Base-by-base conservation (phyloP, 345 rosid species). In the Psidium guajava region DNA sequence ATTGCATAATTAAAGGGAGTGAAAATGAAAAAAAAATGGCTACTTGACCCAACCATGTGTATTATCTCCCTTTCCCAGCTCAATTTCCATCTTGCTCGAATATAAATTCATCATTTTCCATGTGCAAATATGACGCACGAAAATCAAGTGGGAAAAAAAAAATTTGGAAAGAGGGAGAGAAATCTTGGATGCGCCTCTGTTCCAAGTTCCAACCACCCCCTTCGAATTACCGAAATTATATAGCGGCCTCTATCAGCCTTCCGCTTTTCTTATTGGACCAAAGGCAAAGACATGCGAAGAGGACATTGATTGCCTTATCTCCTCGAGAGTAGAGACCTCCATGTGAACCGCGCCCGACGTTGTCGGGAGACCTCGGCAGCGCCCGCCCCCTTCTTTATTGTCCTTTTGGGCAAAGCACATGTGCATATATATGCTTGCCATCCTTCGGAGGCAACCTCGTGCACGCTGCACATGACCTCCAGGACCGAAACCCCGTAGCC, bases 401-500 rank as follows among this genome's bases (percentile, higher is more conserved):
- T 28, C 75, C 53, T 87, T 90, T 32, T 84, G 28, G 94, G 88
- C 90, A 94, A 94, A 88, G 47, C 90, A 91, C 27, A 90, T 93
- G 49, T 90, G 94, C 90, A 91, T 87, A 21, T 89, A 91, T 87
- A 21, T 89, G 89, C 84, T 95, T 95, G 32, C 51, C 88, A 75
- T 90, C 96, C 52, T 50, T 50, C 52, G 3, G 14, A 50, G 94
- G 94, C 82, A 94, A 84, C 87, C 92, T 91, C 10, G 93, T 91
- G 86, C 94, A 92, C 89, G 91, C 89, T 90, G 86, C 94, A 91
- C 89, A 91, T 89, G 8, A 91, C 92, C 87, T 94, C 95, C 44
- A 94, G 85, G 11, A 91, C 86, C 75, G 93, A 81, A 54, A 92
- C 85, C 53, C 93, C 27, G 51, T 92, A 89, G 32, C 97, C 91